Evolutionary conservation across 1,284 basidiomycete genomes (phyloP).

Genomic region (Neolentinus lepideus): DNA sequence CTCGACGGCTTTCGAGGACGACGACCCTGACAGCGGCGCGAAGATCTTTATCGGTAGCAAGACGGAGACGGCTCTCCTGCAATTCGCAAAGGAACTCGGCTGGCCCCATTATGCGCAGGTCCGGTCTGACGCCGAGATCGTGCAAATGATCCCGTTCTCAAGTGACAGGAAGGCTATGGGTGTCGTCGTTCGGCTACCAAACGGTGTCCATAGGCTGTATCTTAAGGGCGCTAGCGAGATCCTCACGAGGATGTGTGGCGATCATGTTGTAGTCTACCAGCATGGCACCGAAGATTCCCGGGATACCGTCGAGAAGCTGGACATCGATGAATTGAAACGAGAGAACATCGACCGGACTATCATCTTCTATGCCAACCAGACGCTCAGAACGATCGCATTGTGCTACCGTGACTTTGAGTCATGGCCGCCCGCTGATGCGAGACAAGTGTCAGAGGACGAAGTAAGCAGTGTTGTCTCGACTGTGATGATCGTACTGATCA

Average conservation of each 20-base stretch:
- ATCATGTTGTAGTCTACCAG: conserved; percentile 63
- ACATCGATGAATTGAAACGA: conserved; percentile 57
- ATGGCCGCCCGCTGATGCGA: conserved; percentile 72
- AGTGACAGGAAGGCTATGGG: conserved; percentile 97
- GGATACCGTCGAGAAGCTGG: conserved; percentile 44
- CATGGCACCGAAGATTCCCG: conserved; percentile 24
- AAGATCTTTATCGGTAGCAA: conserved; percentile 86
- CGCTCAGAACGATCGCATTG: conserved; percentile 86
- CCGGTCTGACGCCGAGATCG: conserved; percentile 60
- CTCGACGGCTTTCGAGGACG: conserved; percentile 93
- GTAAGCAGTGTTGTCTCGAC: conserved; percentile 23
- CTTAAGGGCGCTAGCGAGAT: conserved; percentile 96
- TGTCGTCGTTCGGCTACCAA: conserved; percentile 66
- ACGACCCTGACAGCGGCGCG: conserved; percentile 58
- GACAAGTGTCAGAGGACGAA: conserved; percentile 44
- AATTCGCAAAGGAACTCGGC: conserved; percentile 80
- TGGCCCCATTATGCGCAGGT: conserved; percentile 77
- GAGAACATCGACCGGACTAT: conserved; percentile 88
- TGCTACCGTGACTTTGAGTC: conserved; percentile 85
- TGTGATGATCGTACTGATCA: background rate
- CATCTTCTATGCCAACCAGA: conserved; percentile 96
- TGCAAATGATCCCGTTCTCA: conserved; percentile 94
- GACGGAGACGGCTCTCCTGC: conserved; percentile 91
- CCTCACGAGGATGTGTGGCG: conserved; percentile 67
- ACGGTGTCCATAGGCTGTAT: conserved; percentile 69